Evolutionary conservation across 345 rosid species (phyloP).

Genomic region (Durio zibethinus): DNA sequence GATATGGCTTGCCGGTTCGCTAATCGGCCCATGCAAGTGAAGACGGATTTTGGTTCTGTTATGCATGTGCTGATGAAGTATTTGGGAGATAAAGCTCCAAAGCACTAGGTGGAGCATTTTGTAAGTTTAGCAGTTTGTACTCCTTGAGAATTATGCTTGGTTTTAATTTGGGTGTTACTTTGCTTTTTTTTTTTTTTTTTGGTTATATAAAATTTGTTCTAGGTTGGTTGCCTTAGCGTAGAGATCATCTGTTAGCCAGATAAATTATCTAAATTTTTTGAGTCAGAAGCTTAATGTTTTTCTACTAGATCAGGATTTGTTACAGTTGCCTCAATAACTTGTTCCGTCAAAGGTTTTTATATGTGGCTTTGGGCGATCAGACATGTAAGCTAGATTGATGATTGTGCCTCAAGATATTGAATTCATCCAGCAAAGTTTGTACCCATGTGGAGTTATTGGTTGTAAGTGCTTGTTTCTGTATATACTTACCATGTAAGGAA

Average conservation of each 20-base stretch:
- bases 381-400: not conserved
- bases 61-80: constrained; percentile 77
- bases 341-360: not conserved
- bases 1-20: constrained; percentile 81
- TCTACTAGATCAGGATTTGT: not conserved
- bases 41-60: constrained; percentile 77
- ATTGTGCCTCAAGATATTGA: not conserved
- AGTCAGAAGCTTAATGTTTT: not conserved
- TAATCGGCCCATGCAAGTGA: constrained; percentile 74
- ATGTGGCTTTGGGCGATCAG: not conserved
- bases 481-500: not conserved
- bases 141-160: constrained; percentile 3
- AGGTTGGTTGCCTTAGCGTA: not conserved
- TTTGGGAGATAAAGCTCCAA: constrained; percentile 44
- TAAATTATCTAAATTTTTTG: not conserved
- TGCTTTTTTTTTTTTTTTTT: not conserved
- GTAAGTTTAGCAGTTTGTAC: constrained; percentile 16
- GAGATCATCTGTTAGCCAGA: not conserved
- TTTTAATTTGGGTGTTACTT: constrained; percentile 8
- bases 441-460: not conserved
- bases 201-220: not conserved
- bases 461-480: not conserved
- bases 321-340: not conserved
- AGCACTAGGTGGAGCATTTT: constrained; percentile 13
- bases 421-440: not conserved